Evolutionary conservation across 2,329 filamentous ascomycete species (phyloP), one percentile per base, ranked within the genome.

Genomic region (Fusarium bactridioides): DNA sequence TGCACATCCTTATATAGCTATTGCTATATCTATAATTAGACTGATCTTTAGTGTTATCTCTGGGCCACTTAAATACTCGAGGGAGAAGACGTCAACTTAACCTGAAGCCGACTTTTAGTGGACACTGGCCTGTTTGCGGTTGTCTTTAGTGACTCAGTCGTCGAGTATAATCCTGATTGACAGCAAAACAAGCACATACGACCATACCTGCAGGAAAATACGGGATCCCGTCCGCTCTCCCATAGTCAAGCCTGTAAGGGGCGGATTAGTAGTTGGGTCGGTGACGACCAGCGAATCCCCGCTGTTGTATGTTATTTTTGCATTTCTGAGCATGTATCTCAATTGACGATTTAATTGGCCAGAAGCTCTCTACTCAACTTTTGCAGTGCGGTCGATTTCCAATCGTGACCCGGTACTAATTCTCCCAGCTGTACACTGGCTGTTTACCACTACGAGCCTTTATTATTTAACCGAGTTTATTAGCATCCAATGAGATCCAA

Each of bases 131-230:
- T 11, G 13, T 18, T 6, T 3, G 27, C 9, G 31, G 19, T 16
- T 11, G 2, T n/a, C 10, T 18, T 25, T 7, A n/a, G 13, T 5
- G 4, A 4, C 2, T 16, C 15, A 31, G 0, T 3, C 3, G 3
- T 5, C 2, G 8, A 0, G 0, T 50, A 50, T 50, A 33, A 0
- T 0, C 4, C 2, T 2, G 3, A 5, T 0, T 18, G 4, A 7
- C 4, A 5, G 7, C 1, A 0, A 2, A 1, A 21, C 1, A 11
- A 19, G 21, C 10, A 38, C 43, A 59, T 59, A 51, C 56, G 56
- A 59, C 56, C 56, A 59, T 51, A 59, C 43, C 43, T 59, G 25
- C 43, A 51, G 56, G 55, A 58, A 58, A 58, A 58, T 58, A 58
- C 55, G 55, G 55, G 55, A 58, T 58, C 55, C 55, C 55, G 55